Percentiles rank a stretch among this genome's conserved stretches.
These are phyloP conservation scores for Oryza officinalis DNA, from an alignment of 176 grass and related monocot genomes.

Conservation along the genomic window DNA sequence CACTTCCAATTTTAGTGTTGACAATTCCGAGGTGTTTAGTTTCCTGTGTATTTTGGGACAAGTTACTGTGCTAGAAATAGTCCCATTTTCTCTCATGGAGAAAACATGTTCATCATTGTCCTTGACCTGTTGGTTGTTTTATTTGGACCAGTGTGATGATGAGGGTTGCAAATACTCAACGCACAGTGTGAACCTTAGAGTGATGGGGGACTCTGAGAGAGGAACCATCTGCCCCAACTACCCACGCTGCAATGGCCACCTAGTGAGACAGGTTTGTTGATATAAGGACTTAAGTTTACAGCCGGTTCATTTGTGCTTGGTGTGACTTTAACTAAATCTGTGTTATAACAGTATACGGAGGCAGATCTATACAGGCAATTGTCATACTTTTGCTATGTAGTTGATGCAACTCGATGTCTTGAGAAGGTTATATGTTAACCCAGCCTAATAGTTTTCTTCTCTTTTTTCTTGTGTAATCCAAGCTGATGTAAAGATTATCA, in stretches of 20 bases:
- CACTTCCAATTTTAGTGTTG: not conserved
- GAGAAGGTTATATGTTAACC: constrained; percentile 67
- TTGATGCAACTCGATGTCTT: constrained; percentile 70
- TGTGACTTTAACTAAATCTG: constrained; percentile 27
- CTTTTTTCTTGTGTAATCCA: not conserved
- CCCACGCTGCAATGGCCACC: constrained; percentile 74
- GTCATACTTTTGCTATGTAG: constrained; percentile 85
- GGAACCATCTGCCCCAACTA: constrained; percentile 90
- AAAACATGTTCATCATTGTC: not conserved
- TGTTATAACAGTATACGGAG: constrained; percentile 69
- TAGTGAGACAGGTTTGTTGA: constrained; percentile 69
- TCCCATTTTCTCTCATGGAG: not conserved
- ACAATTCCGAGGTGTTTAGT: not conserved
- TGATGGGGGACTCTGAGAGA: constrained; percentile 81
- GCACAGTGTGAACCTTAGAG: constrained; percentile 74
- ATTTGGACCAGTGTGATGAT: constrained; percentile 73
- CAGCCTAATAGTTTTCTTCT: not conserved
- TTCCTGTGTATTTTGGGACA: not conserved
- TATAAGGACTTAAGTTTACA: constrained; percentile 20
- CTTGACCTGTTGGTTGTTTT: constrained; percentile 25
- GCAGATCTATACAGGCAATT: constrained; percentile 87
- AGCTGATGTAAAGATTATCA: constrained; percentile 23
- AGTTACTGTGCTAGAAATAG: too few species aligned
- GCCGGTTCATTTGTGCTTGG: constrained; percentile 16
- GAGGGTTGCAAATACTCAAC: constrained; percentile 86